Evolutionary conservation across 495 filamentous ascomycete genomes (phyloP).

Genomic region (Tetracladium setigerum): DNA sequence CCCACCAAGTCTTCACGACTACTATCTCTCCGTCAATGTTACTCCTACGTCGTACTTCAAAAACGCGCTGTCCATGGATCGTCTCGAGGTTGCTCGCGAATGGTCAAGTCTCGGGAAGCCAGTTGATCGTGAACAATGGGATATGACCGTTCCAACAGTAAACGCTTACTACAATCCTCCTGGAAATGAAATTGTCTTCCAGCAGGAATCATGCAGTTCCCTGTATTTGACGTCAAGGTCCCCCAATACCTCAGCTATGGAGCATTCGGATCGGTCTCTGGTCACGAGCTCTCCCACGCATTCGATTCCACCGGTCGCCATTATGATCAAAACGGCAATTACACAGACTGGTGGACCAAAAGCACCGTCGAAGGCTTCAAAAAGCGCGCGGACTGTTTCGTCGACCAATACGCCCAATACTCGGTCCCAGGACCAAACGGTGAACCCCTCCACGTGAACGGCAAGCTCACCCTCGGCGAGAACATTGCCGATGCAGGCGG

Average conservation of each 20-base stretch:
- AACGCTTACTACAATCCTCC: conserved; percentile 60
- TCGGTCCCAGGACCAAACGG: conserved; percentile 47
- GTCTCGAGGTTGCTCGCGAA: conserved; percentile 37
- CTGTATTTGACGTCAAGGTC: conserved; percentile 53
- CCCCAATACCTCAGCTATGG: conserved; percentile 64
- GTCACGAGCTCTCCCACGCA: conserved; percentile 69
- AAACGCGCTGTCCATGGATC: conserved; percentile 45
- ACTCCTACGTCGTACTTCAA: conserved; percentile 48
- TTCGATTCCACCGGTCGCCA: conserved; percentile 64
- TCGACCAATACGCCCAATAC: conserved; percentile 60
- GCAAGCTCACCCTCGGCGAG: conserved; percentile 60
- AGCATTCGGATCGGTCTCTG: conserved; percentile 61
- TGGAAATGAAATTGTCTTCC: conserved; percentile 64
- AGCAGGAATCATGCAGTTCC: conserved; percentile 66
- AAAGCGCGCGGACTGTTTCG: conserved; percentile 60
- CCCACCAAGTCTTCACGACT: conserved; percentile 45
- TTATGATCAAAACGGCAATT: conserved; percentile 60
- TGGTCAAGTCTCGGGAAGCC: conserved; percentile 56
- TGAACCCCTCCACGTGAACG: conserved; percentile 58
- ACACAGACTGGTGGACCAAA: conserved; percentile 64
- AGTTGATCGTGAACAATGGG: conserved; percentile 54
- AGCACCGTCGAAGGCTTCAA: conserved; percentile 55
- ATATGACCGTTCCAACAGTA: conserved; percentile 52
- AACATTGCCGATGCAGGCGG: conserved; percentile 75
- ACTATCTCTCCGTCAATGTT: conserved; percentile 49